Evolutionary conservation across 106 monocot genomes (phyloP), one percentile per base, ranked within the genome.

Genomic region (Xerophyta viscosa): DNA sequence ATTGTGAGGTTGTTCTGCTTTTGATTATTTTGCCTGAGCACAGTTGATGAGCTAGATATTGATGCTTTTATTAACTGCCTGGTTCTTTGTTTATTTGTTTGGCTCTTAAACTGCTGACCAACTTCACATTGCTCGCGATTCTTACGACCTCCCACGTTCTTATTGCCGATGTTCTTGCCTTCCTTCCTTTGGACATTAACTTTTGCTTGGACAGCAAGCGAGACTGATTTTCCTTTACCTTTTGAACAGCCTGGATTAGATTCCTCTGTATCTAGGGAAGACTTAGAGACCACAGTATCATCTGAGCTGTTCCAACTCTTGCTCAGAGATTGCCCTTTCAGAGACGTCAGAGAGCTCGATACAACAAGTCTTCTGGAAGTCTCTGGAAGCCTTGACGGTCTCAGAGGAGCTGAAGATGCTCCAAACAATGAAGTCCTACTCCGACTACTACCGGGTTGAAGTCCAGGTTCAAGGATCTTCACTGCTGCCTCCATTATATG

Each of bases 201-300:
- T 74, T 91, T 84, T 8, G 84, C 84, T 66, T 84, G 90, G 37
- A 84, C 46, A 27, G 84, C 81, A 28, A 91, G 69, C 23, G 80
- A 84, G 25, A 84, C 46, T 2, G 84, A 81, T 51, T 77, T 84
- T 46, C 72, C 64, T 36, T 83, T 79, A 52, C 50, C 44, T 37
- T 58, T 72, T 15, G 21, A 54, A 44, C 52, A 22, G 24, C 48
- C 19, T 21, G 50, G 20, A 49, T 24, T 74, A 47, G 52, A 37
- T 31, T 66, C 56, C 28, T 58, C 46, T 7, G 50, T 33, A 48
- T 81, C 60, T 47, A 62, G 45, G 20, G 75, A 68, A 3, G 65
- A 6, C 48, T 48, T 67, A 46, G 31, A 51, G 51, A 58, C 47
- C 2, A 55, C 29, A 52, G 33, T 57, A 50, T 63, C 51, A 27